Evolutionary conservation across 192 early-diverging fungal species (phyloP), one percentile per base, ranked within the genome.

Genomic region (Blastocladiella britannica): DNA sequence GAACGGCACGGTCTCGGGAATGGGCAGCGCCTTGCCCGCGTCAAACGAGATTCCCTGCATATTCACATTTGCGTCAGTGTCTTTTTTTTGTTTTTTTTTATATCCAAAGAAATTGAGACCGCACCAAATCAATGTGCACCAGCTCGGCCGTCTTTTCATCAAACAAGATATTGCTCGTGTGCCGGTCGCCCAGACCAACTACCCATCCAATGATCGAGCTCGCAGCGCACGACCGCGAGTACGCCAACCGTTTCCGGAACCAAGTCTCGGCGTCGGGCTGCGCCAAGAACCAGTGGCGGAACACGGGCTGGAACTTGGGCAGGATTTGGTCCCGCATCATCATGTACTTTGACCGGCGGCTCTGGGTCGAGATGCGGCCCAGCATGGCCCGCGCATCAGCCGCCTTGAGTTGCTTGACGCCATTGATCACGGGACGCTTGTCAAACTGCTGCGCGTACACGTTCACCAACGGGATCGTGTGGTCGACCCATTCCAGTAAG

Each of bases 1-100:
- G 62, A 92, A 97, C 5, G 93, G 93, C 0, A 97, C 87, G 25
- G 83, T 66, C 68, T 97, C 93, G 20, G 93, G 91, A 20, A 85
- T 77, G 2, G 86, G 72, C 12, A 97, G 67, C 25, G 84, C 65
- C 65, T 82, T 87, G 20, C 93, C 93, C 64, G 89, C 80, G 58
- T 97, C 93, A 72, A 97, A 97, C 15, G 90, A 88, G 51, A 97
- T 92, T 18, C 91, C 93, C 37, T 47, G 7, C 37, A 7, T 5
- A 18, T 37, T 15, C 8, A 43, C n/a, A n/a, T n/a, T n/a, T n/a
- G n/a, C n/a, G n/a, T n/a, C n/a, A n/a, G n/a, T n/a, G n/a, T n/a
- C n/a, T n/a, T n/a, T n/a, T n/a, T n/a, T n/a, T n/a, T n/a, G n/a
- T n/a, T n/a, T n/a, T n/a, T n/a, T 37, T 2, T 47, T 6, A 9